These are phyloP conservation scores for Flaveria bidentis DNA, from an alignment of 129 eudicot genomes.

Conservation along the genomic window DNA sequence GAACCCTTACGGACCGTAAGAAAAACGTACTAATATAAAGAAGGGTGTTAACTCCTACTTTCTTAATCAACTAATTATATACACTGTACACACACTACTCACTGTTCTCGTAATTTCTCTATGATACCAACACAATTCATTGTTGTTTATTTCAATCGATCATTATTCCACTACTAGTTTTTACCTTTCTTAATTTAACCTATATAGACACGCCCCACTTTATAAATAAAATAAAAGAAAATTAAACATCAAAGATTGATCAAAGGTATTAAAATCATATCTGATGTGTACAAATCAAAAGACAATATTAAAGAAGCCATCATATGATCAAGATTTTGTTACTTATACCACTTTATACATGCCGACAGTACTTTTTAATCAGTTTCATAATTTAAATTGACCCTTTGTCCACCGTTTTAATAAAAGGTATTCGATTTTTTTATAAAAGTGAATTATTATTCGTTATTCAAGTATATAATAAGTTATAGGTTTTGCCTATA, in stretches of 20 bases:
- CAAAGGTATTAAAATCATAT: not conserved
- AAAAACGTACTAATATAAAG: no score
- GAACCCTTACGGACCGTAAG: no score
- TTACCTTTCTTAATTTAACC: not conserved
- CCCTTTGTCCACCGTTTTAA: conserved; percentile 19
- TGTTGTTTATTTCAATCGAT: not conserved
- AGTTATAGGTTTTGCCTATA: no score
- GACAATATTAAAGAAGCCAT: conserved; percentile 21
- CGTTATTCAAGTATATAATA: no score
- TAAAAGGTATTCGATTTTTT: not conserved
- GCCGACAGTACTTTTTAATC: conserved; percentile 42
- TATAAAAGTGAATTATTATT: not conserved
- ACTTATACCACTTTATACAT: conserved; percentile 28
- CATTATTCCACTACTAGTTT: not conserved
- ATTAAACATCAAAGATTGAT: not conserved
- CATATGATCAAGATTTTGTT: conserved; percentile 3
- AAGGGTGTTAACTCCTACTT: no score
- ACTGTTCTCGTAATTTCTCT: not conserved
- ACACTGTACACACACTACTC: not conserved
- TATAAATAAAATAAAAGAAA: no score
- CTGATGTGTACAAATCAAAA: conserved; percentile 1
- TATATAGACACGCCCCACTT: not conserved
- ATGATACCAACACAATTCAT: not conserved
- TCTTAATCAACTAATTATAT: no score
- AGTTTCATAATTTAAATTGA: conserved; percentile 30